phyloP scores from a whole-genome alignment of 1,284 basidiomycete species.

The Moniliophthora roreri region DNA sequence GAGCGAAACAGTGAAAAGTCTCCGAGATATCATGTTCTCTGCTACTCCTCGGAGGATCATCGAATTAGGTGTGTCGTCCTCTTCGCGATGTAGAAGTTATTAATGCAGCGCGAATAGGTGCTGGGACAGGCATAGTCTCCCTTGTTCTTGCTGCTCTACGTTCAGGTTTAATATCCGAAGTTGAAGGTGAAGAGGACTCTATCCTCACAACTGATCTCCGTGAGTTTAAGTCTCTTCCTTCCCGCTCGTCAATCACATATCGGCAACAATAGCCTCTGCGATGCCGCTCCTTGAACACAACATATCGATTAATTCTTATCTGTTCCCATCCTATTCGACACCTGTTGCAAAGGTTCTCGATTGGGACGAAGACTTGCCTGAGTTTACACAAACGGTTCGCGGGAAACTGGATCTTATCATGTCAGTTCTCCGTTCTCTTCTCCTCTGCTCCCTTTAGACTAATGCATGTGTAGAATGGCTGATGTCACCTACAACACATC shows the following conservation, averaged over 20 bases:
- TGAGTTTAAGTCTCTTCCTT: conserved; percentile 34
- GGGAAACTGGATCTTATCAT: conserved; percentile 56
- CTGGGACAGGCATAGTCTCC: conserved; percentile 81
- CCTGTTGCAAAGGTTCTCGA: conserved; percentile 53
- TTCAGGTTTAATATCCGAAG: conserved; percentile 24
- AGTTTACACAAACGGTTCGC: conserved; percentile 30
- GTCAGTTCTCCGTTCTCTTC: conserved; percentile 35
- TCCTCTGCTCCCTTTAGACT: not conserved
- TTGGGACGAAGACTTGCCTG: conserved; percentile 70
- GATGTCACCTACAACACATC: conserved; percentile 89
- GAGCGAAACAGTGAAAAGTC: conserved; percentile 18
- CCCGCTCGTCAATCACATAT: not conserved
- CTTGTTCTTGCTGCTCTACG: conserved; percentile 61
- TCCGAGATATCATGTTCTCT: conserved; percentile 39
- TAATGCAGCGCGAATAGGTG: too few species aligned
- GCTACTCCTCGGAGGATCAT: conserved; percentile 41
- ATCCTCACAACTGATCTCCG: conserved; percentile 76
- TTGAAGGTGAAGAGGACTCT: conserved; percentile 28
- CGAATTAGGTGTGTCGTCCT: conserved; percentile 65
- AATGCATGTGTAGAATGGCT: conserved; percentile 61
- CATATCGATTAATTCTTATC: conserved; percentile 33
- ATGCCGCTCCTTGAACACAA: conserved; percentile 78
- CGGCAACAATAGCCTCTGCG: conserved; percentile 62
- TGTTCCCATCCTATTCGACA: not conserved
- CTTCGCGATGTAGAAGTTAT: too few species aligned